Evolutionary conservation across 2,329 filamentous ascomycete genomes (phyloP).

Genomic region (Hirsutella minnesotensis): DNA sequence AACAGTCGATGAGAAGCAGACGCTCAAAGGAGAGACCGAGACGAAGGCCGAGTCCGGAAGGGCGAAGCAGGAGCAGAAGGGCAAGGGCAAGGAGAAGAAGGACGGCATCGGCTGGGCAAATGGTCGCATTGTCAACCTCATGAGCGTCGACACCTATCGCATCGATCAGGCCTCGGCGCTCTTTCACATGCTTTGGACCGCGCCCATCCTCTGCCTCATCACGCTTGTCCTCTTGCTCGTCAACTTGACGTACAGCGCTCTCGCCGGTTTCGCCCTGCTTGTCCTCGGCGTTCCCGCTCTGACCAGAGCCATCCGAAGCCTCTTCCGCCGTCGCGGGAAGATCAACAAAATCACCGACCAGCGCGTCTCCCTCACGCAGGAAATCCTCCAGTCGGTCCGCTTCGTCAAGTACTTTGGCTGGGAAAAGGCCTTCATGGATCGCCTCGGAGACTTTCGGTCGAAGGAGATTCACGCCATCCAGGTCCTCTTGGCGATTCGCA

Average conservation of each 20-base stretch:
- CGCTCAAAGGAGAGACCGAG: not conserved
- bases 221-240: conserved; percentile 71
- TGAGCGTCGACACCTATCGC: conserved; percentile 92
- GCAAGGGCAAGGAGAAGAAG: conserved; percentile 27
- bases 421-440: conserved; percentile 76
- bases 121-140: conserved; percentile 80
- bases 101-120: conserved; percentile 75
- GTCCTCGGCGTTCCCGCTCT: conserved; percentile 68
- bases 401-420: conserved; percentile 97
- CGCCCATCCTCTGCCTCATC: conserved; percentile 65
- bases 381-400: conserved; percentile 79
- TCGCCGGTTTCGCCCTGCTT: conserved; percentile 77
- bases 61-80: conserved; percentile 20
- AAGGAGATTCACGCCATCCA: conserved; percentile 79
- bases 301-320: conserved; percentile 61
- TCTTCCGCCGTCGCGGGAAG: conserved; percentile 61
- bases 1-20: not conserved
- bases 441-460: conserved; percentile 60
- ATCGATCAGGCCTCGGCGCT: conserved; percentile 79
- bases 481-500: conserved; percentile 68
- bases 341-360: conserved; percentile 96
- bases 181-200: conserved; percentile 86
- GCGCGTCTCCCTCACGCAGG: conserved; percentile 80
- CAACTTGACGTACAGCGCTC: conserved; percentile 81
- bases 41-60: conserved; percentile 15